Conservation (phyloP, 1,284 basidiomycete genomes). For the Malassezia brasiliensis region DNA sequence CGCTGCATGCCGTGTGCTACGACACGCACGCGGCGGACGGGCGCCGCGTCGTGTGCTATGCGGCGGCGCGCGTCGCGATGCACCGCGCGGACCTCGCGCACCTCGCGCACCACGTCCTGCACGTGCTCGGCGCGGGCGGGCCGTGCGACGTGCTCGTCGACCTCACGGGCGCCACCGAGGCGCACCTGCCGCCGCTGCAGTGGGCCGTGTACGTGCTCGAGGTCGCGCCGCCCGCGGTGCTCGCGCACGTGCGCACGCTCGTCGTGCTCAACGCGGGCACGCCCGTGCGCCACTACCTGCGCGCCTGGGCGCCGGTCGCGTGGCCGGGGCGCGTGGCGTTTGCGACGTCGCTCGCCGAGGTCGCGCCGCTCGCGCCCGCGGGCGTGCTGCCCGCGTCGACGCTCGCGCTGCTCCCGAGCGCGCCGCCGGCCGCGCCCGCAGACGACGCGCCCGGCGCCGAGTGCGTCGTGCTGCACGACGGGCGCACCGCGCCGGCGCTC, state of each 20-base stretch:
- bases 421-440: neutral
- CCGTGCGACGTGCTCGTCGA: neutral
- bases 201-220: neutral
- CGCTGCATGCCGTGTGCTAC: neutral
- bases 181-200: neutral
- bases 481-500: neutral
- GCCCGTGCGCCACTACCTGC: neutral
- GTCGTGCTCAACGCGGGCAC: neutral
- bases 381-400: neutral
- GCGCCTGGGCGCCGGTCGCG: neutral
- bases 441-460: neutral
- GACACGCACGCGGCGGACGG: neutral
- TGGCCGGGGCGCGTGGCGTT: neutral
- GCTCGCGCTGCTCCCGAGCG: neutral
- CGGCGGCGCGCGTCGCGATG: neutral
- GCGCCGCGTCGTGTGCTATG: neutral
- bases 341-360: neutral
- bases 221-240: neutral
- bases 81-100: neutral
- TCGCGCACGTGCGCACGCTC: neutral
- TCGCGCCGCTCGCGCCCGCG: neutral
- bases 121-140: neutral
- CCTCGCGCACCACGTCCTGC: neutral
- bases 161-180: neutral
- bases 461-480: constrained; percentile 1